phyloP scores from a whole-genome alignment of 306 rosid genomes.

The Pueraria montana region DNA sequence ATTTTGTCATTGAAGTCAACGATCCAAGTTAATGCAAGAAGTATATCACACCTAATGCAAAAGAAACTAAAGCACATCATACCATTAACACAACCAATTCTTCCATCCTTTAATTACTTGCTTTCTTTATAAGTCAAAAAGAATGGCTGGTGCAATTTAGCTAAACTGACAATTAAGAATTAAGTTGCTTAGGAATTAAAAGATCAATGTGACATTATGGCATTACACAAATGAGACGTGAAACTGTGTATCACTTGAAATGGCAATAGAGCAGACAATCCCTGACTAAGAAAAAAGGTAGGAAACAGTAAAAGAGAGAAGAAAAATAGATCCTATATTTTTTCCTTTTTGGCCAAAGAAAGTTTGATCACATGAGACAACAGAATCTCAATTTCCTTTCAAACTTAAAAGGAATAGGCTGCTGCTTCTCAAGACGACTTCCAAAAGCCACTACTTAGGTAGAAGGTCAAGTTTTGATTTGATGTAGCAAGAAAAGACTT shows the following conservation, averaged over 20 bases:
- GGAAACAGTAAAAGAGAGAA: not conserved
- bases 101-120: not conserved
- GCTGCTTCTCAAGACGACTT: not conserved
- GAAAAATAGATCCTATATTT: not conserved
- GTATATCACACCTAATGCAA: not conserved
- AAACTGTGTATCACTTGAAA: slow-evolving; percentile 5
- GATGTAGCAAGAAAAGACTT: not conserved
- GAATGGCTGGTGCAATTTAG: not conserved
- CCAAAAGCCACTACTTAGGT: not conserved
- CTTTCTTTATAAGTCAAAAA: not conserved
- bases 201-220: not conserved
- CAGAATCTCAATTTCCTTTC: not conserved
- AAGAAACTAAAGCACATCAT: not conserved
- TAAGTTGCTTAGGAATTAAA: slow-evolving; percentile 6
- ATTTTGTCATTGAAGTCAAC: slow-evolving; percentile 8
- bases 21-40: not conserved
- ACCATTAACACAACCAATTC: not conserved
- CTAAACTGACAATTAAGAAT: not conserved
- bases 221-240: not conserved
- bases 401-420: not conserved
- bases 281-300: not conserved
- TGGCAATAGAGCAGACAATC: not conserved
- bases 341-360: not conserved
- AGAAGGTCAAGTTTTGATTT: not conserved
- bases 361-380: not conserved